Evolutionary conservation across 768 basidiomycete species (phyloP).

Genomic region (Collybia sordida): DNA sequence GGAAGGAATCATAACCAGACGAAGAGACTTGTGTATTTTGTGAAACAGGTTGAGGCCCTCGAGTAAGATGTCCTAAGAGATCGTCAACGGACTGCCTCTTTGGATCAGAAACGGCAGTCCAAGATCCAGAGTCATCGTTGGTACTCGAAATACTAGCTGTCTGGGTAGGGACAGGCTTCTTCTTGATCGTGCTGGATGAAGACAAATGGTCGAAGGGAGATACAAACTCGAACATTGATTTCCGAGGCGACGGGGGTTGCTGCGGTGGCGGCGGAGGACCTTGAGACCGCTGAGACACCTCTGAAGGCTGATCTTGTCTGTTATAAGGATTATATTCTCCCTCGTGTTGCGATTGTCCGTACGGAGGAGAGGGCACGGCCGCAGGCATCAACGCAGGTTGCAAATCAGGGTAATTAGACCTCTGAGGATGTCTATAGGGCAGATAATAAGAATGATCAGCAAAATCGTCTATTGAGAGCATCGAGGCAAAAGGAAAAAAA

Average conservation of each 20-base stretch:
- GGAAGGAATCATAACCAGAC: conserved; percentile 45
- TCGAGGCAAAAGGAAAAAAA: no score
- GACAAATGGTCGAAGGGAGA: conserved; percentile 83
- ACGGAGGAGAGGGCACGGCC: conserved; percentile 48
- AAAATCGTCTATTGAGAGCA: conserved; percentile 5
- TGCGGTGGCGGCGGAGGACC: conserved; percentile 29
- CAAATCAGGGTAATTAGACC: conserved; percentile 52
- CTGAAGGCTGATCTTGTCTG: conserved; percentile 40
- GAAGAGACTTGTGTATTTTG: conserved; percentile 31
- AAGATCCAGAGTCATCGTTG: conserved; percentile 58
- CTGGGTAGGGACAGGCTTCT: conserved; percentile 63
- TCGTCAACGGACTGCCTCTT: conserved; percentile 86
- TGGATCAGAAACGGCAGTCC: conserved; percentile 55
- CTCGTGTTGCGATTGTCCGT: conserved; percentile 41
- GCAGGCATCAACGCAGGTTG: conserved; percentile 36
- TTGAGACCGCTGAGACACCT: conserved; percentile 38
- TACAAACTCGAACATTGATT: conserved; percentile 83
- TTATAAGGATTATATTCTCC: conserved; percentile 46
- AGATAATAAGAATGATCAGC: conserved; percentile 16
- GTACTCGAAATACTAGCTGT: conserved; percentile 39
- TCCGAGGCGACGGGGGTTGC: conserved; percentile 66
- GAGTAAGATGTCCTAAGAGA: conserved; percentile 70
- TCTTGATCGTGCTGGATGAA: conserved; percentile 50
- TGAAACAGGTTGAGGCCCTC: conserved; percentile 37
- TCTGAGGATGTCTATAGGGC: conserved; percentile 41